Evolutionary conservation across 768 basidiomycete genomes (phyloP), one percentile per base, ranked within the genome.

Genomic region (Tulasnella sp.): DNA sequence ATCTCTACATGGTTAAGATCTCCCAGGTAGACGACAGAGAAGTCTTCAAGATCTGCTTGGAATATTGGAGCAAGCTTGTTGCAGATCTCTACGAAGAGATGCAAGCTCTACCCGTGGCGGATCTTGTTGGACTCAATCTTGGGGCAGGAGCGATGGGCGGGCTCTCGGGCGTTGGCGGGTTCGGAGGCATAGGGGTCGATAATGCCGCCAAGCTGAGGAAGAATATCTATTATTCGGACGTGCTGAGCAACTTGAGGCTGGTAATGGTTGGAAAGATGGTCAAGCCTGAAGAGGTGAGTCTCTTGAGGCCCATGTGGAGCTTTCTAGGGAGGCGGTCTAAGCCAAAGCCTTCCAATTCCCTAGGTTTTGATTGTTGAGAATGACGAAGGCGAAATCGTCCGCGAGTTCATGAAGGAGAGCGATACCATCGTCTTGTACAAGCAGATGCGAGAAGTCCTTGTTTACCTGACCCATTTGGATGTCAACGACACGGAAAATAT

Each of bases 241-340:
- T 99, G 14, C 85, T 99, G 73, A 95, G 93, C 38, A 97, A 99
- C 82, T 82, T 99, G 80, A 89, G 97, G 64, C 84, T 98, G 77
- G 97, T 99, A 67, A 95, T 99, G 81, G 97, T 99, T 80, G 97
- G 98, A 84, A 89, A 94, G 80, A 99, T 99, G 97, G 97, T 98
- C 79, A 99, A 99, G 83, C 97, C 97, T 5, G 97, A 99, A 83
- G 97, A 99, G 89, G 97, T 95, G 77, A 73, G 79, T 29, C 29
- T 15, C 49, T 72, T 3, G 45, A n/a, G 54, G n/a, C n/a, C n/a
- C n/a, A n/a, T n/a, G n/a, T n/a, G n/a, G n/a, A n/a, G n/a, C n/a
- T n/a, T n/a, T n/a, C n/a, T n/a, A n/a, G n/a, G n/a, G n/a, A n/a
- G n/a, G n/a, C n/a, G n/a, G n/a, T n/a, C n/a, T n/a, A n/a, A n/a